Percentiles rank a stretch among this genome's conserved stretches.
phyloP scores from a whole-genome alignment of 768 basidiomycete genomes.

The Hygrophoropsis aurantiaca region DNA sequence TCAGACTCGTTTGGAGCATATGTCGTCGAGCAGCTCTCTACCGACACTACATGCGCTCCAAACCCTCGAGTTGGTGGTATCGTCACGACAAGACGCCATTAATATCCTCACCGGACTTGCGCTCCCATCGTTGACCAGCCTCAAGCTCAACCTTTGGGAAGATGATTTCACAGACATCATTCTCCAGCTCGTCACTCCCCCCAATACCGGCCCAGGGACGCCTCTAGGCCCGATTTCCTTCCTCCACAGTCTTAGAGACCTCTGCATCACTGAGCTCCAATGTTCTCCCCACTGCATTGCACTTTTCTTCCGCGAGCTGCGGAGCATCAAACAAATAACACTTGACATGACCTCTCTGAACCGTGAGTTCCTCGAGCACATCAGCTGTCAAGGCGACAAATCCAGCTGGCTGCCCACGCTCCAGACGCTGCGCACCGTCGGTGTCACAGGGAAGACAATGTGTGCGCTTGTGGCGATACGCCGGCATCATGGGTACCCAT shows the following conservation, averaged over 20 bases:
- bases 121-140: conserved; percentile 34
- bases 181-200: conserved; percentile 34
- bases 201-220: conserved; percentile 27
- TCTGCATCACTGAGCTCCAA: conserved; percentile 53
- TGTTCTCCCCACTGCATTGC: conserved; percentile 35
- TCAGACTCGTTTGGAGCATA: conserved; percentile 2
- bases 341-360: conserved; percentile 37
- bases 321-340: conserved; percentile 43
- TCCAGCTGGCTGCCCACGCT: conserved; percentile 52
- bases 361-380: conserved; percentile 21
- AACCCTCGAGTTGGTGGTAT: no score
- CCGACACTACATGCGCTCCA: no score
- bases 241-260: conserved; percentile 46
- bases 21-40: neutral
- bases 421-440: conserved; percentile 44
- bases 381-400: neutral
- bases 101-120: conserved; percentile 23
- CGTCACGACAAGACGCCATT: no score
- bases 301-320: conserved; percentile 46
- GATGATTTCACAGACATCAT: conserved; percentile 55
- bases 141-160: conserved; percentile 54
- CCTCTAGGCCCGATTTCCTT: conserved; percentile 35
- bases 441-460: conserved; percentile 41
- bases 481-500: conserved; percentile 40
- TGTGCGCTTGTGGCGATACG: conserved; percentile 46